Evolutionary conservation across 345 rosid genomes (phyloP), one percentile per base, ranked within the genome.

Genomic region (Anacardium occidentale): DNA sequence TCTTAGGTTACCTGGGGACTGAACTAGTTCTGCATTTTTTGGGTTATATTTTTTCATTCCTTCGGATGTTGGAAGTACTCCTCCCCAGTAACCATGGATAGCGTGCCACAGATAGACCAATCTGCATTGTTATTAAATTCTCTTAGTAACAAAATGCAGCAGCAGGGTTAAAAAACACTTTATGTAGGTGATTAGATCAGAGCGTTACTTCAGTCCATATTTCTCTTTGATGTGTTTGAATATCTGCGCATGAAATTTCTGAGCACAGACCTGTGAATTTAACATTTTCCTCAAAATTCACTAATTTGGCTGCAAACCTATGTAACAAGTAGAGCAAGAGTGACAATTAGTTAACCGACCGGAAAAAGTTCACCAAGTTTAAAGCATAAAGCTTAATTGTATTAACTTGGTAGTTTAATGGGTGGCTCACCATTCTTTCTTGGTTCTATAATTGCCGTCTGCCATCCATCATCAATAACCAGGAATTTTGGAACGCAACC

Each of bases 51-150:
- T 82, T 48, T 85, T 78, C 87, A 87, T 75, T 67, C 65, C 48
- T 74, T 81, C 78, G 18, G 86, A 83, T 8, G 85, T 62, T 12
- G 87, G 88, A 5, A 72, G 76, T 24, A 84, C 75, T 47, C 93
- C 91, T 76, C 91, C 89, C 88, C 89, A 87, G 14, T 85, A 87
- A 14, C 88, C 86, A 4, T 75, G 69, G 61, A 87, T 65, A 21
- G 89, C 88, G 18, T 87, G 89, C 83, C 91, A 87, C 59, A 79
- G 20, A 24, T 85, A 85, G 24, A 84, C 83, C 65, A 72, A 78
- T 62, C 89, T 84, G 82, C 78, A 80, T 47, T 32, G 26, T 40
- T 50, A 40, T 40, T 40, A 10, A 5, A 0, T 12, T 29, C 14
- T 62, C 51, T 40, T 44, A 62, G 51, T 40, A 5, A 62, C 42